Evolutionary conservation across 2,329 filamentous ascomycete genomes (phyloP).

Genomic region (Macrophomina pseudophaseolina): DNA sequence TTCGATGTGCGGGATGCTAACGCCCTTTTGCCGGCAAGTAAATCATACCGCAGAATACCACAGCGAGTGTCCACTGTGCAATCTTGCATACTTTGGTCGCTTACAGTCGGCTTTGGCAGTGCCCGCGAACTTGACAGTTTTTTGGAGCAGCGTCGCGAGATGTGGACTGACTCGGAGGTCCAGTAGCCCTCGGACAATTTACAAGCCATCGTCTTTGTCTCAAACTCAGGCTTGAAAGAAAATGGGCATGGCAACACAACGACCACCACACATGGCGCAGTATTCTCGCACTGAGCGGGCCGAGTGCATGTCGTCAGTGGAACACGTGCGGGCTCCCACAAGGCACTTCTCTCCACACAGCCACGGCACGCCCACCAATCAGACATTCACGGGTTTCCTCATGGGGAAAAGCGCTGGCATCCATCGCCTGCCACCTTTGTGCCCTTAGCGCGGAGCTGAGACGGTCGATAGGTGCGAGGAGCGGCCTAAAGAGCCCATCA

Average conservation of each 20-base stretch:
- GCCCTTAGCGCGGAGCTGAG: not conserved
- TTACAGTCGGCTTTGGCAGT: constrained; percentile 10
- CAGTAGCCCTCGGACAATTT: not conserved
- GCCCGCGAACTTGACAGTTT: not conserved
- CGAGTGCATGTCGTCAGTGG: constrained; percentile 15
- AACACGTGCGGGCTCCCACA: not conserved
- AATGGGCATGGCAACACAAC: not conserved
- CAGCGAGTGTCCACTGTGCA: not conserved
- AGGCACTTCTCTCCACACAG: constrained; percentile 1
- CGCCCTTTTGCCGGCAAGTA: not conserved
- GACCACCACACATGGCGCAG: constrained; percentile 4
- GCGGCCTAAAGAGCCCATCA: not conserved
- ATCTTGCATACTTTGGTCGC: not conserved
- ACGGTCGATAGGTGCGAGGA: not conserved
- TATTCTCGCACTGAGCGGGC: not conserved
- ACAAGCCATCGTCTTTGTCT: not conserved
- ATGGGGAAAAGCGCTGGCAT: not conserved
- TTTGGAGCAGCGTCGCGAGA: not conserved
- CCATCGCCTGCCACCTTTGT: not conserved
- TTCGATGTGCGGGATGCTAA: too few species aligned
- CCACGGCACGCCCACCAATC: constrained; percentile 10
- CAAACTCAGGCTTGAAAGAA: not conserved
- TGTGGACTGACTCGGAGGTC: constrained; percentile 3
- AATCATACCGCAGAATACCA: not conserved
- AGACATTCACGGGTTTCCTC: not conserved